Base-by-base conservation (phyloP, 2,329 filamentous ascomycete species). In the Claviceps africana region DNA sequence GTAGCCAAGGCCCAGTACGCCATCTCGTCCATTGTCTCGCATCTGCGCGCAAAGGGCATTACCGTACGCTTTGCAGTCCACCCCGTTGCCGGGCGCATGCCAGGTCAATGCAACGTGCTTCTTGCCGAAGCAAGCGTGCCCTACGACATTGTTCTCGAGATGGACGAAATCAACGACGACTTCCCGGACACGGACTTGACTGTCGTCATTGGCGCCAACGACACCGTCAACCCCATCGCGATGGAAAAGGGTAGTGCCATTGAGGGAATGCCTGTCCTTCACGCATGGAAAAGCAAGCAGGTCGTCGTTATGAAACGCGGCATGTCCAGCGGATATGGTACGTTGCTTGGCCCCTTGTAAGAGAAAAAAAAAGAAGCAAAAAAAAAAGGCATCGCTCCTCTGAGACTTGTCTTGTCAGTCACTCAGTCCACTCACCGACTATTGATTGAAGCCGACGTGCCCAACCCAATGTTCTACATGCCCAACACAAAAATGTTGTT, bases 81-180 rank as follows among this genome's bases (percentile, higher is more conserved):
- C 63, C 88, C 88, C 0, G 88, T 95, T 30, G 89, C 89, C 0
- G 89, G 89, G 11, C 81, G 89, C 33, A 95, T 95, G 89, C 89
- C 89, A 0, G 89, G 89, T 0, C 89, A 95, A 68, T 95, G 88
- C 70, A 95, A 95, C 62, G 88, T 95, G 4, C 74, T 95, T 2
- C 79, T 95, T 15, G 89, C 89, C 0, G 89, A 95, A 66, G 89
- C 89, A 1, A 84, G 79, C 35, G 89, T 95, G 31, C 88, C 88
- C 2, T 95, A 95, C 61, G 89, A 95, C 60, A 91, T 95, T 52
- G 88, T 95, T 30, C 76, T 94, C 46, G 88, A 95, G 69, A 95
- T 95, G 88, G 89, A 95, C 60, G 89, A 95, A 72, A 94, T 95
- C 70, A 95, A 95, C 66, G 88, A 94, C 56, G 88, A 95, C 61